Conservation (phyloP, 2,329 filamentous ascomycete genomes). For the Leptodontidium sp. region DNA sequence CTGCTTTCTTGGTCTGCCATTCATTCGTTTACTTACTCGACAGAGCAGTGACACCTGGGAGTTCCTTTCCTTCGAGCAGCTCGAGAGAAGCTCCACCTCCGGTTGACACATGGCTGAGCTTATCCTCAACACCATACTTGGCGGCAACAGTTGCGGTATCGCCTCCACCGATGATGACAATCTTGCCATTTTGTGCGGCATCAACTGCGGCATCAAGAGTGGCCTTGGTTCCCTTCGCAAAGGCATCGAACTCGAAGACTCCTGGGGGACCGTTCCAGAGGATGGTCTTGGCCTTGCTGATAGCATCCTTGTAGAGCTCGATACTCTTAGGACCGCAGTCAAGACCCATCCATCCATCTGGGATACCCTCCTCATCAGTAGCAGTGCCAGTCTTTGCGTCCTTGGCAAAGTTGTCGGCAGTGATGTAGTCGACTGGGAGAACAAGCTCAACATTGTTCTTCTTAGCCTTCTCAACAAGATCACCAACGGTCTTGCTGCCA, state of each 20-base stretch:
- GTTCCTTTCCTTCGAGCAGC: slow-evolving; percentile 96
- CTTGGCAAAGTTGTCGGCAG: slow-evolving; percentile 90
- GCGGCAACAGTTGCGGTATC: slow-evolving; percentile 98
- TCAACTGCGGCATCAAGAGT: slow-evolving; percentile 89
- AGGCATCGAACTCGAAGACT: slow-evolving; percentile 97
- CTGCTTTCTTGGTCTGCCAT: slow-evolving; percentile 32
- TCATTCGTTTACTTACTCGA: slow-evolving; percentile 71
- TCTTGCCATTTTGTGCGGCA: slow-evolving; percentile 84
- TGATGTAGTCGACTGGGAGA: slow-evolving; percentile 94
- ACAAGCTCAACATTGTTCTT: slow-evolving; percentile 95
- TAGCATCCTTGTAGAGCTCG: slow-evolving; percentile 87
- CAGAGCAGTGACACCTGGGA: slow-evolving; percentile 91
- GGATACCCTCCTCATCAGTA: slow-evolving; percentile 87
- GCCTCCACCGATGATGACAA: slow-evolving; percentile 97
- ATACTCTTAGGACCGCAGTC: slow-evolving; percentile 92
- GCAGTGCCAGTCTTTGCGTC: slow-evolving; percentile 84
- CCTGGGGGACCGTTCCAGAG: slow-evolving; percentile 98
- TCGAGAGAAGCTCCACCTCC: slow-evolving; percentile 95
- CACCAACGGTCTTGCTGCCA: slow-evolving; percentile 87
- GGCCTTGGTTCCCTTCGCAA: slow-evolving; percentile 89
- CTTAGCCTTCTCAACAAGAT: slow-evolving; percentile 95
- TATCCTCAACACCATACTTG: slow-evolving; percentile 95
- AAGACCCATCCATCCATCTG: slow-evolving; percentile 97
- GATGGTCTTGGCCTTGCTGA: slow-evolving; percentile 90
- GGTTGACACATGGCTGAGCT: slow-evolving; percentile 97